phyloP scores from a whole-genome alignment of 352 stramenopile genomes.

The Phytophthora boehmeriae region DNA sequence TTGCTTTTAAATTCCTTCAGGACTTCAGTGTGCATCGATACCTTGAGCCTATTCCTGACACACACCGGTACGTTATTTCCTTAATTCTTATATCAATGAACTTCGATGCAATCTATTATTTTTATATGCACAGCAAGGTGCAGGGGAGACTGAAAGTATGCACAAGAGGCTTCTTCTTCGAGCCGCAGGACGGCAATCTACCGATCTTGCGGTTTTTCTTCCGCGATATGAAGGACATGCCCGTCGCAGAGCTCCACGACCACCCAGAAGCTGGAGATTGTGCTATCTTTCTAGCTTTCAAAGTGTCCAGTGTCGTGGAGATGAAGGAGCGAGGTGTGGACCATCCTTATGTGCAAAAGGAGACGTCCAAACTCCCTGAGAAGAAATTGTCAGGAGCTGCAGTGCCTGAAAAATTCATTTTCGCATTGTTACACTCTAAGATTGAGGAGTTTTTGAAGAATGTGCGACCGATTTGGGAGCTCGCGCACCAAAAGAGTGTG shows the following conservation, averaged over 20 bases:
- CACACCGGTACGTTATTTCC: slow-evolving; percentile 48
- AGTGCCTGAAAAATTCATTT: slow-evolving; percentile 69
- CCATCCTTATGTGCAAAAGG: slow-evolving; percentile 77
- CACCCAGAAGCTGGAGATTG: slow-evolving; percentile 40
- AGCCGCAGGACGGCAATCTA: slow-evolving; percentile 84
- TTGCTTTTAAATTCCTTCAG: slow-evolving; percentile 38
- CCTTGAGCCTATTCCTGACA: slow-evolving; percentile 56
- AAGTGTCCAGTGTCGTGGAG: slow-evolving; percentile 62
- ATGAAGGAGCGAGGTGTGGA: slow-evolving; percentile 90
- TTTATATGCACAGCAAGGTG: slow-evolving; percentile 51
- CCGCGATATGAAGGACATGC: slow-evolving; percentile 75
- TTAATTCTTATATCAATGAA: slow-evolving; percentile 8
- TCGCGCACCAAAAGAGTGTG: slow-evolving; percentile 63
- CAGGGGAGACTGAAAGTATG: slow-evolving; percentile 88
- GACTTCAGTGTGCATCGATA: slow-evolving; percentile 87
- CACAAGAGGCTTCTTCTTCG: slow-evolving; percentile 92
- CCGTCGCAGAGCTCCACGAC: slow-evolving; percentile 62
- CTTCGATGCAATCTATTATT: slow-evolving; percentile 3
- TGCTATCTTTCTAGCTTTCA: slow-evolving; percentile 74
- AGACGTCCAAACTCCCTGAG: slow-evolving; percentile 25
- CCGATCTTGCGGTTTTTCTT: slow-evolving; percentile 90
- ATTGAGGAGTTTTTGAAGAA: slow-evolving; percentile 81
- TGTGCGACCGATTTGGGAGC: slow-evolving; percentile 70
- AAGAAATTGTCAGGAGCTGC: slow-evolving; percentile 2
- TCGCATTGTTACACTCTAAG: slow-evolving; percentile 84